phyloP scores from a whole-genome alignment of 768 basidiomycete genomes.

The Kwoniella europaea region DNA sequence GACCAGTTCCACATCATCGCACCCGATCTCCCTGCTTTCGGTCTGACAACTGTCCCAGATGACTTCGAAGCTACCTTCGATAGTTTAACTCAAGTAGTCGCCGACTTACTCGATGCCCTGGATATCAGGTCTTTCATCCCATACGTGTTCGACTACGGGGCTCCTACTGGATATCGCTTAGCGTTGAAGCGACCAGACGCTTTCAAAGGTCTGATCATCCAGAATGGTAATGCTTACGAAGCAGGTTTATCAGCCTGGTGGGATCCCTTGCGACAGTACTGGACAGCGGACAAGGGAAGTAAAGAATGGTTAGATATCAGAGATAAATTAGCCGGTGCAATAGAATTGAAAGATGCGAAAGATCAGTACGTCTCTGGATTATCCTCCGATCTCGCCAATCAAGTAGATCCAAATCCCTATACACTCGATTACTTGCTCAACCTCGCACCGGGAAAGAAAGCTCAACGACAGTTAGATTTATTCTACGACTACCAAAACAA shows the following conservation, averaged over 20 bases:
- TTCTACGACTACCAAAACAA: constrained; percentile 62
- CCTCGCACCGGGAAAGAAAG: constrained; percentile 57
- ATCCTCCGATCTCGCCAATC: constrained; percentile 54
- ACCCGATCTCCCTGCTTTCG: constrained; percentile 65
- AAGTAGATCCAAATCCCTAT: constrained; percentile 57
- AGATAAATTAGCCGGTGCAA: not conserved
- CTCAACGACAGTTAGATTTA: constrained; percentile 62
- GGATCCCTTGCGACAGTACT: constrained; percentile 38
- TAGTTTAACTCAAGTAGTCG: constrained; percentile 60
- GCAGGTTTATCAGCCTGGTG: constrained; percentile 63
- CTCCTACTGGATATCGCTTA: constrained; percentile 51
- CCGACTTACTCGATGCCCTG: constrained; percentile 61
- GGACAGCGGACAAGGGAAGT: constrained; percentile 22
- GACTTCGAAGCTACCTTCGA: constrained; percentile 61
- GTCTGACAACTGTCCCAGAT: constrained; percentile 62
- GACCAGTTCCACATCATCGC: constrained; percentile 62
- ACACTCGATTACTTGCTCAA: constrained; percentile 61
- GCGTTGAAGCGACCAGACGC: constrained; percentile 60
- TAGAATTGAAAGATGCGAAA: constrained; percentile 2
- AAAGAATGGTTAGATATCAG: not conserved
- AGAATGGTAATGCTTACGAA: constrained; percentile 64
- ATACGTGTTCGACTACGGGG: constrained; percentile 66
- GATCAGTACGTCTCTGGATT: constrained; percentile 27
- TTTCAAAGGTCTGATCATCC: constrained; percentile 62
- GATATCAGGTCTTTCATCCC: constrained; percentile 60